These are phyloP conservation scores for Hygrophorus russula DNA, from an alignment of 768 basidiomycete species.

Conservation along the genomic window DNA sequence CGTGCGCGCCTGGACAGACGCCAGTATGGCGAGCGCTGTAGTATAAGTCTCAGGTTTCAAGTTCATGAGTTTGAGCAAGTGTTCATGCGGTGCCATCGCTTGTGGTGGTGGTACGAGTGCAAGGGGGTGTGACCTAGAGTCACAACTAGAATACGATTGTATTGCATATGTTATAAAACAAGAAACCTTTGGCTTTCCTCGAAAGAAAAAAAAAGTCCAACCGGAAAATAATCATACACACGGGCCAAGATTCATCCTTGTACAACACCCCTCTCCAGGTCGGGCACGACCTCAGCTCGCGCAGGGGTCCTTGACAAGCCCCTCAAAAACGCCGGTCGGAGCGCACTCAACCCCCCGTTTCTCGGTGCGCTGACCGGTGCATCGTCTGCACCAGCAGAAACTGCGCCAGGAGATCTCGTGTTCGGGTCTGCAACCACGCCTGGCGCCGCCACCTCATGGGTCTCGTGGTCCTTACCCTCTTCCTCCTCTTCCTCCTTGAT, in stretches of 20 bases:
- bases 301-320: conserved; percentile 13
- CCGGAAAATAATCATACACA: too few species aligned
- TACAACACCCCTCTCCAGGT: not conserved
- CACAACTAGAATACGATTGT: too few species aligned
- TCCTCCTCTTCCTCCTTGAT: conserved; percentile 10
- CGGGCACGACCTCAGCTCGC: conserved; percentile 15
- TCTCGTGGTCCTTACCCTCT: conserved; percentile 10
- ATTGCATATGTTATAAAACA: too few species aligned
- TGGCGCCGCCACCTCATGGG: too few species aligned
- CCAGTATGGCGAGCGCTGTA: conserved; percentile 22
- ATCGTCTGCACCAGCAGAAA: not conserved
- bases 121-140: too few species aligned
- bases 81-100: conserved; percentile 1
- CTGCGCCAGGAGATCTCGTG: not conserved
- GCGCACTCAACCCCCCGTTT: conserved; percentile 15
- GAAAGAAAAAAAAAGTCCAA: too few species aligned
- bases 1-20: conserved; percentile 28
- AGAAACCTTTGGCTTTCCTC: too few species aligned
- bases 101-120: too few species aligned
- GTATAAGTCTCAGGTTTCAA: conserved; percentile 2
- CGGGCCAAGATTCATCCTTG: too few species aligned
- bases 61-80: not conserved
- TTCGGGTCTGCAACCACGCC: too few species aligned
- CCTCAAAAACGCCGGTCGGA: conserved; percentile 21
- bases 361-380: conserved; percentile 8